These are phyloP conservation scores for Podospora anserina DNA, from an alignment of 495 filamentous ascomycete genomes.

Conservation along the genomic window DNA sequence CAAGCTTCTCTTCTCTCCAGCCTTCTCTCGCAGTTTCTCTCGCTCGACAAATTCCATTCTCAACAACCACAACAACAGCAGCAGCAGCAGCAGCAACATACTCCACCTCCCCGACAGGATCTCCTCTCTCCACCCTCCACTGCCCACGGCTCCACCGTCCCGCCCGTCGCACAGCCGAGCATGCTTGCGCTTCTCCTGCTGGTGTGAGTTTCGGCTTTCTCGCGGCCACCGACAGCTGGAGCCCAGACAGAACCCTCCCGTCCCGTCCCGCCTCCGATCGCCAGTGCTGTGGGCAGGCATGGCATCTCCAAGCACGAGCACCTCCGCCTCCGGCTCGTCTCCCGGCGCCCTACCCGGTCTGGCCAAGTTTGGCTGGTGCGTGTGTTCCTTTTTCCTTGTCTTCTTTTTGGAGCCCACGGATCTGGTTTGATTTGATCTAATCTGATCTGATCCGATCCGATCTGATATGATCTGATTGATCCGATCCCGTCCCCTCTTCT, in stretches of 20 bases:
- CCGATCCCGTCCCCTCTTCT: not conserved
- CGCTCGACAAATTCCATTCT: not conserved
- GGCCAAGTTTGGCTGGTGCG: conserved; percentile 34
- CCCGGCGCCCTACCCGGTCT: not conserved
- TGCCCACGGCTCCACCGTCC: not conserved
- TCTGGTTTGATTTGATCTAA: not conserved
- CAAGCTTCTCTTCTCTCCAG: no score
- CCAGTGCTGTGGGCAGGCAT: not conserved
- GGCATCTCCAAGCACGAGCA: conserved; percentile 2
- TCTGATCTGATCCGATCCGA: not conserved
- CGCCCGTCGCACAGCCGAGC: conserved; percentile 5
- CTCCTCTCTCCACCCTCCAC: not conserved
- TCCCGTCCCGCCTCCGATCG: not conserved
- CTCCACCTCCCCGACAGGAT: not conserved
- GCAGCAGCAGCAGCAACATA: no score
- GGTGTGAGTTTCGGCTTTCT: not conserved
- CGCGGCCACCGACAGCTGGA: conserved; percentile 1
- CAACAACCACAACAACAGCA: no score
- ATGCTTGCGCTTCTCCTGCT: not conserved
- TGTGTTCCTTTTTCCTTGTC: not conserved
- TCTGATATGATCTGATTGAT: not conserved
- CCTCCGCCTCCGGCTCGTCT: not conserved
- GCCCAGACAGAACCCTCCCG: not conserved
- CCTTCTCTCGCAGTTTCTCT: not conserved
- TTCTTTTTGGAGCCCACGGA: not conserved